Evolutionary conservation across 1,284 basidiomycete species (phyloP).

Genomic region (Trichosporon sp.): DNA sequence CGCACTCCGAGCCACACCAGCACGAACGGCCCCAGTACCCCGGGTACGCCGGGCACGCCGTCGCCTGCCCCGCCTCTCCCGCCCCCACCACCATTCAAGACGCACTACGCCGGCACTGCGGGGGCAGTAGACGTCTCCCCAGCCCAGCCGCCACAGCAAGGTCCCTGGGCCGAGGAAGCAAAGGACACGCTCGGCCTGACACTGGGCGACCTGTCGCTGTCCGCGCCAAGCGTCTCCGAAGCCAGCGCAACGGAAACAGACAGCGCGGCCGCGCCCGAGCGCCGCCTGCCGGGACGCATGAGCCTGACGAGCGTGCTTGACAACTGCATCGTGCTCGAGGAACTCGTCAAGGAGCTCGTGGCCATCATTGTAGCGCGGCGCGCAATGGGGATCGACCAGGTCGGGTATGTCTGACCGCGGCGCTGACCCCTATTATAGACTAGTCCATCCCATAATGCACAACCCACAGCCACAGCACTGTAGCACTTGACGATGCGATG

Average conservation of each 20-base stretch:
- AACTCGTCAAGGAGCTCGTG: conserved; percentile 89
- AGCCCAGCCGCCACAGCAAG: conserved; percentile 64
- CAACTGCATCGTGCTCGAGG: conserved; percentile 93
- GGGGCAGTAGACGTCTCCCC: conserved; percentile 66
- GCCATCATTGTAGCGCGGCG: conserved; percentile 83
- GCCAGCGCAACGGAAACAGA: conserved; percentile 24
- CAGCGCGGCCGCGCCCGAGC: conserved; percentile 33
- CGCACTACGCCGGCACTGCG: conserved; percentile 79
- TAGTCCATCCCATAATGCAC: conserved; percentile 5
- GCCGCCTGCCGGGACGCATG: conserved; percentile 60
- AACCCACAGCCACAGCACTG: neutral
- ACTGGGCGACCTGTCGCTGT: neutral
- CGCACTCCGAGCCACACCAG: neutral
- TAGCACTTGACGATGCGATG: neutral
- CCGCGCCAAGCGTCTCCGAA: neutral
- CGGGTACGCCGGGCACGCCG: neutral
- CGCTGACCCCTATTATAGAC: neutral
- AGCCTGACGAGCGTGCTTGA: conserved; percentile 78
- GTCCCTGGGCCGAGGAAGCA: conserved; percentile 64
- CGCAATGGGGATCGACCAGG: conserved; percentile 78
- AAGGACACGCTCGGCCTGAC: conserved; percentile 10
- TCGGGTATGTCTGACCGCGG: conserved; percentile 36
- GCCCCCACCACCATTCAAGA: conserved; percentile 58
- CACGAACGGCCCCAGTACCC: neutral
- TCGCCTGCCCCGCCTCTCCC: neutral